Evolutionary conservation across 164 flowering plant species (phyloP), one percentile per base, ranked within the genome.

Genomic region (Macadamia tetraphylla): DNA sequence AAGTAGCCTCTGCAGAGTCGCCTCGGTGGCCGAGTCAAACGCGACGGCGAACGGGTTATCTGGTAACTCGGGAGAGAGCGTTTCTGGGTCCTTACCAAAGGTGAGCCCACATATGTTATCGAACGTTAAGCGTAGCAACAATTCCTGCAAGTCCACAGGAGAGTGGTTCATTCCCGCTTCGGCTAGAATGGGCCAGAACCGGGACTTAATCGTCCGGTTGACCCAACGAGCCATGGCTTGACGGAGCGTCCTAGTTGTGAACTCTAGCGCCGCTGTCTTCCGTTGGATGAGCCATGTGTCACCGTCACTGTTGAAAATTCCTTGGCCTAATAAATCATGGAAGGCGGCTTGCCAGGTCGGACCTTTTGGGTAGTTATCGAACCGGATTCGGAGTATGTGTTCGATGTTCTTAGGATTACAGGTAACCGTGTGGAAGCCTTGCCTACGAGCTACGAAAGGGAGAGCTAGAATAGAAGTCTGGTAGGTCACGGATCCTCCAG

Each of bases 141-240:
- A 66, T 57, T 92, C 98, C 70, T 92, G 98, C 52, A 92, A 68
- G 63, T 92, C 96, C 3, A 92, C 91, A 1, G 87, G 31, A 10
- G 29, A 13, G 6, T 75, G 69, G 0, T 76, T 78, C 11, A 15
- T 42, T 0, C 74, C 74, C 0, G 93, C 89, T 40, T 73, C 75
- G 2, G 79, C 87, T 5, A 92, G 63, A 60, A 92, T 88, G 58
- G 48, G 29, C 91, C 96, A 92, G 1, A 92, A 67, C 9, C 98
- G 84, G 9, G 64, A 74, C 74, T 79, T 85, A 66, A 92, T 85
- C 1, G 96, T 82, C 59, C 89, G 79, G 83, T 76, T 85, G 64
- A 92, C 96, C 98, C 96, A 92, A 63, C 96, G 81, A 11, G 83
- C 83, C 96, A 90, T 90, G 72, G 96, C 96, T 69, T 84, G 94